These are phyloP conservation scores for Durotheca rogersii DNA, from an alignment of 495 filamentous ascomycete species.

Conservation along the genomic window DNA sequence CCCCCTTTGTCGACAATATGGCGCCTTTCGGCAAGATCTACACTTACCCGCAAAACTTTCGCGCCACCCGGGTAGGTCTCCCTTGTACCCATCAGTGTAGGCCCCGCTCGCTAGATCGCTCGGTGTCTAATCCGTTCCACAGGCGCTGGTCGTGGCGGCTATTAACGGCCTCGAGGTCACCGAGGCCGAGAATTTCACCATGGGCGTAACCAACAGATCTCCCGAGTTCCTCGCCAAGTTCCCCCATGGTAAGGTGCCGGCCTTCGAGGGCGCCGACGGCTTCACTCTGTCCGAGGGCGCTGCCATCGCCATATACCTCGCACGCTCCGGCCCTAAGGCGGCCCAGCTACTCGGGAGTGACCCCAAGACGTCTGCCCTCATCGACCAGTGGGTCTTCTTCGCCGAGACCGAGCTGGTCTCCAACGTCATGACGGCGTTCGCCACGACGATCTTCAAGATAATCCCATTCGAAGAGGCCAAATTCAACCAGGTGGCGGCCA, in stretches of 20 bases:
- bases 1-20: slow-evolving; percentile 38
- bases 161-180: slow-evolving; percentile 53
- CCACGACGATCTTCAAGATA: slow-evolving; percentile 40
- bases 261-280: slow-evolving; percentile 57
- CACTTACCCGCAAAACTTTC: slow-evolving; percentile 47
- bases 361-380: slow-evolving; percentile 46
- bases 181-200: slow-evolving; percentile 42
- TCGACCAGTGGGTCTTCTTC: slow-evolving; percentile 55
- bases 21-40: slow-evolving; percentile 57
- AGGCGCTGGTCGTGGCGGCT: slow-evolving; percentile 55
- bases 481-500: slow-evolving; percentile 34
- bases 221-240: slow-evolving; percentile 61
- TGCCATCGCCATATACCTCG: slow-evolving; percentile 58
- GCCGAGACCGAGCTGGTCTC: slow-evolving; percentile 47
- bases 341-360: slow-evolving; percentile 53
- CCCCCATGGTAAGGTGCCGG: slow-evolving; percentile 61
- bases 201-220: slow-evolving; percentile 48
- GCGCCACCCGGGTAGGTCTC: slow-evolving; percentile 50
- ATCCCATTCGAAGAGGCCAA: slow-evolving; percentile 38
- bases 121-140: slow-evolving; percentile 7
- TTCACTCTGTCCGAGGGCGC: slow-evolving; percentile 52
- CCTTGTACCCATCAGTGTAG: neutral
- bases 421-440: slow-evolving; percentile 31
- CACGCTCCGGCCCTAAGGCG: slow-evolving; percentile 52
- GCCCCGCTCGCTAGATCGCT: no score